phyloP scores from a whole-genome alignment of 768 basidiomycete species.

The Wakefieldia striispora region DNA sequence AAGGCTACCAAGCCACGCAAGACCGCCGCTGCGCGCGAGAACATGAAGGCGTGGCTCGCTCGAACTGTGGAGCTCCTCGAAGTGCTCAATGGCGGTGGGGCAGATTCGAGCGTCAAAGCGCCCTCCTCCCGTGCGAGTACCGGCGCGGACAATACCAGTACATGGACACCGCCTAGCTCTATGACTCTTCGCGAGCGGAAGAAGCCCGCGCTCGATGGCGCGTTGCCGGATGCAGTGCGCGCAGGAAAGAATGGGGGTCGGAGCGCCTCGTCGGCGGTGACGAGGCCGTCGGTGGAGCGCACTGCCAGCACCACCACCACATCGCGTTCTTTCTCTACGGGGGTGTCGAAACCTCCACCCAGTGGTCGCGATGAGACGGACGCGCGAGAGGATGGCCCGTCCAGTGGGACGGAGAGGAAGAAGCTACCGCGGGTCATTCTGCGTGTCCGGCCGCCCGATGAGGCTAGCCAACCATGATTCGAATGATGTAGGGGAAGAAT shows the following conservation, averaged over 20 bases:
- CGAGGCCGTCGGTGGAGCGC: slow-evolving; percentile 3
- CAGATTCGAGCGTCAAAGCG: slow-evolving; percentile 1
- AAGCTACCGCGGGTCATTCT: slow-evolving; percentile 56
- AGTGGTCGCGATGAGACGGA: background rate
- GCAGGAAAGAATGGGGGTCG: background rate
- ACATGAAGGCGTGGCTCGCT: slow-evolving; percentile 55
- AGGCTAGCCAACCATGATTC: background rate
- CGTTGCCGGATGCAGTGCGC: background rate
- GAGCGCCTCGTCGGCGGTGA: slow-evolving; percentile 3
- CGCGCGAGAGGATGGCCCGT: background rate
- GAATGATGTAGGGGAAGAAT: no score
- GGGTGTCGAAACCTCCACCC: background rate
- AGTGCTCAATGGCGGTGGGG: background rate
- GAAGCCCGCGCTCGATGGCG: slow-evolving; percentile 13
- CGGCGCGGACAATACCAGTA: background rate
- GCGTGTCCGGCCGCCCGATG: slow-evolving; percentile 46
- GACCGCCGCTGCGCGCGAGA: slow-evolving; percentile 34
- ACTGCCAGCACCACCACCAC: background rate
- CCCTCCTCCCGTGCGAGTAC: background rate
- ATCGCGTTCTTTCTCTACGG: background rate
- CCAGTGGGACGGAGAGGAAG: slow-evolving; percentile 37
- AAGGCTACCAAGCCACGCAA: slow-evolving; percentile 60
- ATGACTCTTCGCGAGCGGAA: slow-evolving; percentile 53
- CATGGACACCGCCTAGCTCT: slow-evolving; percentile 34
- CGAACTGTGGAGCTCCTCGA: slow-evolving; percentile 40